Base-by-base conservation (phyloP, 257 asterid genomes). In the Solanum pennellii region DNA sequence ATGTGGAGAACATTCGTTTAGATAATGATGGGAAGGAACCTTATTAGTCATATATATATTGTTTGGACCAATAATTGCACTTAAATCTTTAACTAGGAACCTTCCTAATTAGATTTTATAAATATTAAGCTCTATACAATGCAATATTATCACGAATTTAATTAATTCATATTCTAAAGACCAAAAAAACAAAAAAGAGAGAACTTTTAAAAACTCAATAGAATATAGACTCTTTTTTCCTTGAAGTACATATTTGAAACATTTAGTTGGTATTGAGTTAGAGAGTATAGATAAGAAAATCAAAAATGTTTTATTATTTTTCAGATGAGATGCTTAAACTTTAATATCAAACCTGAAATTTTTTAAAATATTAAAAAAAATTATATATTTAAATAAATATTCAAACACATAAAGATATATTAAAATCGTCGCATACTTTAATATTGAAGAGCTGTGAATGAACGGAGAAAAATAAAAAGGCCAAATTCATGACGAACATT, bases 21-120 rank as follows among this genome's bases (percentile, higher is more conserved):
- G 69, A 82, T 82, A 82, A 82, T 80, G 85, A 80, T 82, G 41
- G 27, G 42, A 33, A 31, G 42, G 85, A 82, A 82, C 85, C 85
- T 31, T 12, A 18, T 25, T 49, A 82, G 37, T 82, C 52, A 49
- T 18, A 44, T n/a, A 44, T 42, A 76, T 49, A 82, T 49, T 82
- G 13, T 82, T 49, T 82, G 85, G 4, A 49, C 85, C 85, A 82
- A 82, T 82, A 29, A 49, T 31, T 49, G 69, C 85, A 82, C 69
- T 49, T 49, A 82, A 76, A 3, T 49, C 69, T 29, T 31, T 47
- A 49, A 29, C 20, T 29, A 47, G 45, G 85, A 49, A 45, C 42
- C 68, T 79, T 42, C 20, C 62, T 47, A 47, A 18, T 47, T 80
- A 18, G 56, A 47, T 29, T 9, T 16, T 18, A 5, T 23, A 14